A percentile compares a stretch with the other conserved stretches of the same genome.
Evolutionary conservation across 148 eudicot species (phyloP).

Genomic region (Talinum fruticosum): DNA sequence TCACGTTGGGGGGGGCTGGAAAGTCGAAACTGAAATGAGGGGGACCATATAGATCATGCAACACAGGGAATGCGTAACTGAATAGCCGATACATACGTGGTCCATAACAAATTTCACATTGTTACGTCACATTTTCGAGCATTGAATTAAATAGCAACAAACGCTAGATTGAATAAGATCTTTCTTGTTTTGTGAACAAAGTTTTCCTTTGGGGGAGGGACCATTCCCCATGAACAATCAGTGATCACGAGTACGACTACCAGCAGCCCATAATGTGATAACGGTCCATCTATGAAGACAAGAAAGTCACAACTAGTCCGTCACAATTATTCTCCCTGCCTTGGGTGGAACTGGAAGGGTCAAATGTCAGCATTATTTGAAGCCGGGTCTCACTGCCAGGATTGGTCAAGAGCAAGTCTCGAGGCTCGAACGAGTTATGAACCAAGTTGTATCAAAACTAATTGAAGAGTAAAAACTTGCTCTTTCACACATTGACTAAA

Average conservation of each 20-base stretch:
- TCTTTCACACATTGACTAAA: too few relatives aligned
- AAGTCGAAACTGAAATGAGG: not conserved
- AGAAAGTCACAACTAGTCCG: not conserved
- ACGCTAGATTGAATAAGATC: slow-evolving; percentile 22
- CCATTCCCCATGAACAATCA: slow-evolving; percentile 2
- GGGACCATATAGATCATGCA: slow-evolving; percentile 4
- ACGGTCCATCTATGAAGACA: not conserved
- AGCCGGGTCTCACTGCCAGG: not conserved
- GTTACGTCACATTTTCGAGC: not conserved
- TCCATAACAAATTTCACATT: not conserved
- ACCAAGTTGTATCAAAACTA: too few relatives aligned
- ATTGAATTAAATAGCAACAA: slow-evolving; percentile 10
- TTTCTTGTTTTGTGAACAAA: slow-evolving; percentile 17
- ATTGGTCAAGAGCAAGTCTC: too few relatives aligned
- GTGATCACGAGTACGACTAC: slow-evolving; percentile 1
- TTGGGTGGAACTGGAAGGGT: not conserved
- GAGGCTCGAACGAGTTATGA: too few relatives aligned
- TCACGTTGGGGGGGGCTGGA: not conserved
- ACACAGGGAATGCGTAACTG: slow-evolving; percentile 12
- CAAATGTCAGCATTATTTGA: not conserved
- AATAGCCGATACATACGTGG: not conserved
- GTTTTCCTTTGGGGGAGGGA: slow-evolving; percentile 12
- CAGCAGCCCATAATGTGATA: not conserved
- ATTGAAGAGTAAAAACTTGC: too few relatives aligned
- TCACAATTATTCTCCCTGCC: not conserved